Base-by-base conservation (phyloP, 257 asterid species). In the Nicotiana noctiflora region DNA sequence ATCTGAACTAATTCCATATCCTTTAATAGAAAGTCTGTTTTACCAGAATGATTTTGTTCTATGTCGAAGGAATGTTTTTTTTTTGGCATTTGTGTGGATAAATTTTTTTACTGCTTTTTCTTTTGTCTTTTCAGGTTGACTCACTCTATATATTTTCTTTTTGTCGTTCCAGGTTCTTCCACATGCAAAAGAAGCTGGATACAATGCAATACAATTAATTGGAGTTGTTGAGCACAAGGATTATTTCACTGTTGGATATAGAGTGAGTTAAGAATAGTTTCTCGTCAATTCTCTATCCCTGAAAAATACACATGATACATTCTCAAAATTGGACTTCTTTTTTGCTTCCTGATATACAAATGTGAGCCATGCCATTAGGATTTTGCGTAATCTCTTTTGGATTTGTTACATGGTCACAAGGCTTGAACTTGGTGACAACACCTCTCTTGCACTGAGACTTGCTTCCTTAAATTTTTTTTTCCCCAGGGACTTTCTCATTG, bases 191-290 rank as follows among this genome's bases (percentile, higher is more conserved):
- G 95, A 92, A 86, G 93, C 98, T 75, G 98, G 99, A 78, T 95
- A 95, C 91, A 95, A 95, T 86, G 96, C 92, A 37, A 88, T 95
- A 81, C 99, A 93, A 79, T 85, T 95, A 83, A 89, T 95, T 89
- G 99, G 97, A 86, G 86, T 93, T 81, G 88, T 89, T 77, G 99
- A 95, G 91, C 99, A 95, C 90, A 95, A 91, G 85, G 99, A 95
- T 84, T 95, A 95, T 86, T 95, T 86, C 82, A 88, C 96, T 60
- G 93, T 88, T 84, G 99, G 99, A 51, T 95, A 92, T 86, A 90
- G 89, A 84, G 99, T 93, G 85, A 87, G 99, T 88, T 63, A 75
- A 37, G 53, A 60, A n/a, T 56, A 63, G 29, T 31, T 46, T 31
- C 76, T 46, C 72, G 29, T 27, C 57, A 34, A 63, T 57, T 62